Conservation (phyloP, 495 filamentous ascomycete genomes). For the Penicillium macrosclerotiorum region DNA sequence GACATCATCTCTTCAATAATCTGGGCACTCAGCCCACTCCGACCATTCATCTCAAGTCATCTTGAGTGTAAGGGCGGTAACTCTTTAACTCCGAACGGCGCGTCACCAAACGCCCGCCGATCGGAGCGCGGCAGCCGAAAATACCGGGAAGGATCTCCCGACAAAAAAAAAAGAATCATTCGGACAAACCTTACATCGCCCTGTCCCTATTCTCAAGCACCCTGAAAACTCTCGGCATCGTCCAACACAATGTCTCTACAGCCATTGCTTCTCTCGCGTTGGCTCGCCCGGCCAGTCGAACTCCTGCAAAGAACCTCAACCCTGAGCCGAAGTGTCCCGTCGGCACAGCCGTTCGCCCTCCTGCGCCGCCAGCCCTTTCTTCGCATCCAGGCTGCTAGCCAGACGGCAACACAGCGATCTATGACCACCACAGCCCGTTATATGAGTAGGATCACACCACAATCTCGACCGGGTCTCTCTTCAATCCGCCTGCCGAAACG, state of each 20-base stretch:
- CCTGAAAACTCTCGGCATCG: neutral
- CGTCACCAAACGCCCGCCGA: neutral
- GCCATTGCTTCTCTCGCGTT: constrained; percentile 20
- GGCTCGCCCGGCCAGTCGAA: constrained; percentile 19
- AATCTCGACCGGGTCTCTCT: constrained; percentile 1
- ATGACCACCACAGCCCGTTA: neutral
- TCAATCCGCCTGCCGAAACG: constrained; percentile 9
- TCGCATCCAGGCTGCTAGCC: neutral
- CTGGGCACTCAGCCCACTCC: no score
- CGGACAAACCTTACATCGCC: constrained; percentile 4
- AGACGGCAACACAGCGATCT: constrained; percentile 6
- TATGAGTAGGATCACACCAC: neutral
- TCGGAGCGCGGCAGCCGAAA: constrained; percentile 8
- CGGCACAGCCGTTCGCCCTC: neutral
- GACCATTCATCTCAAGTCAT: no score
- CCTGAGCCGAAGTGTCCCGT: neutral
- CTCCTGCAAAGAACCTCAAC: constrained; percentile 12
- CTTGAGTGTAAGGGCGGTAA: no score
- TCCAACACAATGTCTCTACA: constrained; percentile 23
- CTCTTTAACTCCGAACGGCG: neutral
- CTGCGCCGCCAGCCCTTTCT: constrained; percentile 1
- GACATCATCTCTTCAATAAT: no score
- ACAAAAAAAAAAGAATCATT: constrained; percentile 9
- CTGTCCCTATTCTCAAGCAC: neutral
- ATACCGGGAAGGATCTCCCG: constrained; percentile 6